Evolutionary conservation across 306 rosid species (phyloP), one percentile per base, ranked within the genome.

Genomic region (Trichosanthes cucumerina): DNA sequence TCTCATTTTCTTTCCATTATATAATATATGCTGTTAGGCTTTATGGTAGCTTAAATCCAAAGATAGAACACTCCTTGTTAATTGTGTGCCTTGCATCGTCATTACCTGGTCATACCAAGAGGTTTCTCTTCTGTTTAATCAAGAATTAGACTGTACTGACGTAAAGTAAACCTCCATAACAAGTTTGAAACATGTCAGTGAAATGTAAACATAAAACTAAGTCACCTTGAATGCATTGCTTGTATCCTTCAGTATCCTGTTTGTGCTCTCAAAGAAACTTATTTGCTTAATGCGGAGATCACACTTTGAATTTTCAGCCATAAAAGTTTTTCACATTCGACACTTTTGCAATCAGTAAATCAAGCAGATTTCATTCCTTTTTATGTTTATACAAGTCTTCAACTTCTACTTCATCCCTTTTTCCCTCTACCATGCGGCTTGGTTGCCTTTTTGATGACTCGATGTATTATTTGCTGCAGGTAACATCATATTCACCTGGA

Each of bases 401-500:
- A 11, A 19, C 1, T 15, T 63, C 7, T 31, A 14, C 49, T 9
- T 36, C 49, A 4, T 9, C 21, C 76, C 19, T 0, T 23, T 44
- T 13, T 68, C 2, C 0, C 16, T 16, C 15, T 9, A 24, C 10
- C 3, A 24, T 44, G 36, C 21, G 43, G 59, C 26, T 47, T 16
- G 38, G 13, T 65, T 71, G 6, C 56, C 71, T 18, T 34, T 66
- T 23, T 57, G 68, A 19, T 15, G 15, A 76, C 82, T 78, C 38
- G 53, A 56, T 23, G 74, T 76, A 59, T 70, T 43, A 14, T 36
- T 43, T 72, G 23, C 14, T 64, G 84, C 96, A 96, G 99, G 87
- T 96, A 46, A 92, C 99, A 56, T 87, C 99, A n/a, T 91, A 96
- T 79, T 36, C 99, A 86, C 98, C 99, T 44, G 97, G 97, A 52